Evolutionary conservation across 352 stramenopile genomes (phyloP), one percentile per base, ranked within the genome.

Genomic region (Phytophthora colocasiae): DNA sequence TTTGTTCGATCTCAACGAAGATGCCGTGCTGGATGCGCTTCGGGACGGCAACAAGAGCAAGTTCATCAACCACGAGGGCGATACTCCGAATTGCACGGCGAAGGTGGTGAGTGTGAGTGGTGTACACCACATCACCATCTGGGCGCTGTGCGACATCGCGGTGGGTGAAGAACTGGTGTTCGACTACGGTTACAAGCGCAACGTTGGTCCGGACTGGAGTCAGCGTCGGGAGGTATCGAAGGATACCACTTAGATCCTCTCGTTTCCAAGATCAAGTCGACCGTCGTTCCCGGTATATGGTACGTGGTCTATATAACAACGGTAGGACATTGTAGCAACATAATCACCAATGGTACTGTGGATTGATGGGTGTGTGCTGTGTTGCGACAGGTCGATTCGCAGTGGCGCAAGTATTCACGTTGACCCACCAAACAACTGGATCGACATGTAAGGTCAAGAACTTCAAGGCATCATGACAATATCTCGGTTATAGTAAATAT

Each of bases 11-110:
- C 55, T 98, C 34, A 97, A 93, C 51, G 84, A 89, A 12, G 93
- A 98, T 31, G 80, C 78, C 22, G 83, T 92, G 29, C 66, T 98
- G 24, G 95, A 98, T 63, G 92, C 93, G 1, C 78, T 92, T 24
- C 83, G 88, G 19, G 89, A 88, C 31, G 93, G 95, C 26, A 98
- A 98, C 79, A 97, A 98, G 67, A 92, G 81, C 54, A 90, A 94
- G 52, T 98, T 96, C 58, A 82, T 87, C 12, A 96, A 97, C 64
- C 91, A 98, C 62, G 59, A 66, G 0, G 55, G 59, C 7, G 74
- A 80, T 6, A 11, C 69, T 0, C 81, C 87, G 0, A 98, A 98
- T 57, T 95, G 85, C 53, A 73, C 80, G 47, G 77, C 86, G 1
- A 85, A 87, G 56, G 87, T 92, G 34, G 76, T 96, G 31, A 77